Conservation (phyloP, 352 stramenopile genomes). For the Phytophthora cryptogea region DNA sequence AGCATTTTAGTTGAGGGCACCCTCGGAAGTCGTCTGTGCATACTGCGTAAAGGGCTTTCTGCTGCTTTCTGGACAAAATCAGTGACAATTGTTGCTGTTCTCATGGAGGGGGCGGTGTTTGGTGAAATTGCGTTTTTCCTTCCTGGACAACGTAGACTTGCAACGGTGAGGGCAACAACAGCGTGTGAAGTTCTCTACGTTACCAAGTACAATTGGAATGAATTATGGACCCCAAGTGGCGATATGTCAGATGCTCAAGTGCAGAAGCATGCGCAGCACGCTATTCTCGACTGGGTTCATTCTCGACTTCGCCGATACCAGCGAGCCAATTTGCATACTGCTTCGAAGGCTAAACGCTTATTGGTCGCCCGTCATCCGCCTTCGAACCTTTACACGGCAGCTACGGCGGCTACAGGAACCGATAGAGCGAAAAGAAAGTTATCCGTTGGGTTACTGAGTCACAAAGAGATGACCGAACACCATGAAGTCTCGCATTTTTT, state of each 20-base stretch:
- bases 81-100: slow-evolving; percentile 52
- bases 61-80: slow-evolving; percentile 62
- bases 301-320: slow-evolving; percentile 48
- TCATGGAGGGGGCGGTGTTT: slow-evolving; percentile 69
- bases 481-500: too few relatives aligned
- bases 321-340: slow-evolving; percentile 36
- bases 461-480: too few relatives aligned
- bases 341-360: slow-evolving; percentile 47
- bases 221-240: slow-evolving; percentile 48
- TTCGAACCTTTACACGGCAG: slow-evolving; percentile 2
- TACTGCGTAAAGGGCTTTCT: slow-evolving; percentile 56
- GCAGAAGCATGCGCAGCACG: slow-evolving; percentile 55
- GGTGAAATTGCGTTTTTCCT: slow-evolving; percentile 78
- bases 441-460: slow-evolving; percentile 9
- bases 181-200: slow-evolving; percentile 71
- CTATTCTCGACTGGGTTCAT: slow-evolving; percentile 67
- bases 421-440: slow-evolving; percentile 16
- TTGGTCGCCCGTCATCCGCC: slow-evolving; percentile 12
- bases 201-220: slow-evolving; percentile 62
- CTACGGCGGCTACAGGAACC: slow-evolving; percentile 11
- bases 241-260: slow-evolving; percentile 49
- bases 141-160: slow-evolving; percentile 53
- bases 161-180: slow-evolving; percentile 60
- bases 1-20: slow-evolving; percentile 66
- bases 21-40: slow-evolving; percentile 57